Evolutionary conservation across 177 flowering plant species (phyloP).

Genomic region (Vitis hybrid): DNA sequence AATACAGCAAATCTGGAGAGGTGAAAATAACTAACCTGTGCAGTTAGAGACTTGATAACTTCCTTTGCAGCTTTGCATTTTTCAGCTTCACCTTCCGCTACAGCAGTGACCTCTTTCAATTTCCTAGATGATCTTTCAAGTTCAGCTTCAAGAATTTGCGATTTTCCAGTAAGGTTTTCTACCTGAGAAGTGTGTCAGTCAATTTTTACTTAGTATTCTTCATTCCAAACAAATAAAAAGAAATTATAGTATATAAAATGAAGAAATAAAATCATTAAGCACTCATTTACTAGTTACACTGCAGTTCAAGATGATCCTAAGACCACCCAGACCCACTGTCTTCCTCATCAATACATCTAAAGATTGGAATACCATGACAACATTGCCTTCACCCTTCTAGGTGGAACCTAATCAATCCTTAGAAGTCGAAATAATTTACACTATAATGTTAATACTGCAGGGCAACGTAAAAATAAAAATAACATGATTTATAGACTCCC

Average conservation of each 20-base stretch:
- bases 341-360: too few species aligned
- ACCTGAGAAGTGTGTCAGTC: constrained; percentile 31
- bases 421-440: too few species aligned
- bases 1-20: not conserved
- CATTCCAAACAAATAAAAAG: constrained; percentile 1
- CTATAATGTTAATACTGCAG: too few species aligned
- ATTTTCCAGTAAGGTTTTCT: constrained; percentile 46
- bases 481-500: too few species aligned
- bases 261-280: not conserved
- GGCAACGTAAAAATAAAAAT: too few species aligned
- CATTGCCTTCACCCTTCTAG: too few species aligned
- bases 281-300: not conserved
- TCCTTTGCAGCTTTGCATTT: constrained; percentile 62
- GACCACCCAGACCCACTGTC: too few species aligned
- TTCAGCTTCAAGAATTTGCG: constrained; percentile 53
- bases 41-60: constrained; percentile 55
- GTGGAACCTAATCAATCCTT: too few species aligned
- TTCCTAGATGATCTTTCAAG: constrained; percentile 45
- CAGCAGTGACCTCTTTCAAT: constrained; percentile 43
- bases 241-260: not conserved
- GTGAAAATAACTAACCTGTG: constrained; percentile 41
- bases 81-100: constrained; percentile 56
- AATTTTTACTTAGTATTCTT: not conserved
- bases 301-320: not conserved
- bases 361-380: too few species aligned